Conservation (phyloP, 768 basidiomycete species). For the Amanita rubescens region DNA sequence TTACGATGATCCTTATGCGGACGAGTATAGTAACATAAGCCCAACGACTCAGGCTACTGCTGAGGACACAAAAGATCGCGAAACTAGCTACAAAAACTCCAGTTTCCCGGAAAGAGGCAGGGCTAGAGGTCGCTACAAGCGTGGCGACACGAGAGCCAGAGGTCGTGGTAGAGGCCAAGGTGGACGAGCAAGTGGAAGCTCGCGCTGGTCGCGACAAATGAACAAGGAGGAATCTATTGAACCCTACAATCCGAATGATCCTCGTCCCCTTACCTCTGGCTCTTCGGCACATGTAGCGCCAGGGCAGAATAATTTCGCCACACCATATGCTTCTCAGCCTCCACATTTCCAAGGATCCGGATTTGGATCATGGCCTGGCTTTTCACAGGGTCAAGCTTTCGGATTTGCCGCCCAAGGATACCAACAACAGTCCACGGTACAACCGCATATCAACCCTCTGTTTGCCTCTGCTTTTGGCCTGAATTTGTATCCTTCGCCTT, state of each 20-base stretch:
- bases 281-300: constrained; percentile 9
- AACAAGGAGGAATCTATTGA: neutral
- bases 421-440: constrained; percentile 31
- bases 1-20: constrained; percentile 76
- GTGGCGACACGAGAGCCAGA: constrained; percentile 23
- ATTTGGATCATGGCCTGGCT: constrained; percentile 2
- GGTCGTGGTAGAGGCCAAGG: constrained; percentile 28
- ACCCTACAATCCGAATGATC: constrained; percentile 5
- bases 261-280: neutral
- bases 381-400: constrained; percentile 12
- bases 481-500: constrained; percentile 25
- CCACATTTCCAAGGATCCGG: no score
- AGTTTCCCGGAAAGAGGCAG: neutral
- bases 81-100: neutral
- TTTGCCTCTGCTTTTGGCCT: constrained; percentile 65
- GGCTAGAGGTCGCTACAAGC: neutral
- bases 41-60: neutral
- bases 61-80: neutral
- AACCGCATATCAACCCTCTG: constrained; percentile 80
- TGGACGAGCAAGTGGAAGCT: constrained; percentile 21
- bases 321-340: neutral
- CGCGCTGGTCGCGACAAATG: neutral
- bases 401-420: constrained; percentile 10
- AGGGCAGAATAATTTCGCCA: neutral
- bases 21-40: constrained; percentile 27